Evolutionary conservation across 225 moss, liverwort and hornwort species (phyloP).

Genomic region (Ulota crispa): DNA sequence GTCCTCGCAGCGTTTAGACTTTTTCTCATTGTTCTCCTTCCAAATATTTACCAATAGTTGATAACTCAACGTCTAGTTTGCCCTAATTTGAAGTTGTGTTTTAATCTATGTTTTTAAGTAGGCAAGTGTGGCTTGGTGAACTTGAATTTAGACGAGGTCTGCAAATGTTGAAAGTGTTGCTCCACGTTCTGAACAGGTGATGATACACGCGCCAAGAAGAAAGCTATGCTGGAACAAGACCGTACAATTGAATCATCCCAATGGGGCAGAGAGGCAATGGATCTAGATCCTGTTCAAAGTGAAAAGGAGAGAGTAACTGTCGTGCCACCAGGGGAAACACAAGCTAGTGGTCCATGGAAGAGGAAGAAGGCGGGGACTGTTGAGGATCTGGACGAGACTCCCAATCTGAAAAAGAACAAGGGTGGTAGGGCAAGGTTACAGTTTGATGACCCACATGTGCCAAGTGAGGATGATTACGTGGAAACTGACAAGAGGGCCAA

Average conservation of each 20-base stretch:
- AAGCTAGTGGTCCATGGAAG: constrained; percentile 41
- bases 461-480: constrained; percentile 37
- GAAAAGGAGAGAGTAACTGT: constrained; percentile 37
- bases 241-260: constrained; percentile 36
- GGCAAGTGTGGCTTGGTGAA: not conserved
- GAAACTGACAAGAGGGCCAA: constrained; percentile 39
- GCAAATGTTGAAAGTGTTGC: constrained; percentile 18
- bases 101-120: not conserved
- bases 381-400: constrained; percentile 59
- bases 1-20: not conserved
- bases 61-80: constrained; percentile 1
- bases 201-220: constrained; percentile 63
- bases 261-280: constrained; percentile 42
- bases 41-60: not conserved
- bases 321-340: constrained; percentile 30
- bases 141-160: not conserved
- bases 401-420: constrained; percentile 60
- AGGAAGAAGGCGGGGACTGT: constrained; percentile 66
- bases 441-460: constrained; percentile 47
- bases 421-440: constrained; percentile 45
- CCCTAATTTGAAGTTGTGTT: not conserved
- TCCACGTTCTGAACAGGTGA: constrained; percentile 55
- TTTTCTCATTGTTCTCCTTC: constrained; percentile 5
- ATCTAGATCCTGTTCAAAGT: constrained; percentile 41
- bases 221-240: constrained; percentile 55